Conservation (phyloP, 306 rosid species). For the Abrus precatorius region DNA sequence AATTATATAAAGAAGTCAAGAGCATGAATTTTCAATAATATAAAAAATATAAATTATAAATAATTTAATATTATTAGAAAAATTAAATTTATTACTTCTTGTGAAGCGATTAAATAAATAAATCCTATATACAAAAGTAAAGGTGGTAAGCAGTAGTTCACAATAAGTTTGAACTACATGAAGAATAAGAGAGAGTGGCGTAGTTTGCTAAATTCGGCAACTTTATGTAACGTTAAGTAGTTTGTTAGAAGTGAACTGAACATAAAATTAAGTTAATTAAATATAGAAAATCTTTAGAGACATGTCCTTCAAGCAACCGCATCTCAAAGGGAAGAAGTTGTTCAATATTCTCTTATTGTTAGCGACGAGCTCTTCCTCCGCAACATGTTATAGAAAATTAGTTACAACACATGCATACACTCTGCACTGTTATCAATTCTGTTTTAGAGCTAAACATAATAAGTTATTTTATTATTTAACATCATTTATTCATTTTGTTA, state of each 20-base stretch:
- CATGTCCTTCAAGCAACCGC: not conserved
- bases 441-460: conserved; percentile 36
- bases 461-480: conserved; percentile 10
- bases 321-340: conserved; percentile 14
- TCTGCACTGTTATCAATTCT: conserved; percentile 6
- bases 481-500: not conserved
- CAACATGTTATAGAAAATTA: conserved; percentile 19
- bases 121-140: too few relatives aligned
- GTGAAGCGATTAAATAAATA: too few relatives aligned
- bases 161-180: too few relatives aligned
- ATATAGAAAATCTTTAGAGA: conserved; percentile 32
- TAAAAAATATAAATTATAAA: too few relatives aligned
- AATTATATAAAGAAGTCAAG: too few relatives aligned
- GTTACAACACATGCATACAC: conserved; percentile 27
- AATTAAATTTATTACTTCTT: too few relatives aligned
- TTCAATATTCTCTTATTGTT: conserved; percentile 39
- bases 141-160: too few relatives aligned
- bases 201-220: not conserved
- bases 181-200: too few relatives aligned
- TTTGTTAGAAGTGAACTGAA: conserved; percentile 48
- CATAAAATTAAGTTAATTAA: conserved; percentile 24
- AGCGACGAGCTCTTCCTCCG: not conserved
- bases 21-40: too few relatives aligned
- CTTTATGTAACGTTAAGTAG: not conserved
- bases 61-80: too few relatives aligned